Conservation (phyloP, 2,329 filamentous ascomycete genomes). For the Coniochaeta prunicola region DNA sequence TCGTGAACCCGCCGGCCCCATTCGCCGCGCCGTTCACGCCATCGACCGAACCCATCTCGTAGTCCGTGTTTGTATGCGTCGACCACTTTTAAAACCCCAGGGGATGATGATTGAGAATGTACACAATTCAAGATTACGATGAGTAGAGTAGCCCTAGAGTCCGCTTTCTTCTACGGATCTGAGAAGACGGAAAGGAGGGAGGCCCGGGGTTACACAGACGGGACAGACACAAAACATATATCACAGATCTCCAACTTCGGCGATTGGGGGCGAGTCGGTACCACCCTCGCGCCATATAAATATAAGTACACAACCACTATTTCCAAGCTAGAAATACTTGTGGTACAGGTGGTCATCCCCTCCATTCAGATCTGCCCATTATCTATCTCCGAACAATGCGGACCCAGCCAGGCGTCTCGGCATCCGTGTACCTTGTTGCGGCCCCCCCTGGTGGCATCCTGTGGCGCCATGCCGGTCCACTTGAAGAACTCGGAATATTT, state of each 20-base stretch:
- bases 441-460: neutral
- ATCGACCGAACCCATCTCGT: neutral
- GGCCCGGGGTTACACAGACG: neutral
- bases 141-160: neutral
- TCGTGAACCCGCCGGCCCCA: conserved; percentile 6
- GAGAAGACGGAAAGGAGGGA: neutral
- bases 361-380: neutral
- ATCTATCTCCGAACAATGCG: neutral
- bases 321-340: neutral
- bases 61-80: neutral
- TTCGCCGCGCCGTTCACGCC: conserved; percentile 3
- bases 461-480: neutral
- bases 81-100: neutral
- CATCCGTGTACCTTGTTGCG: neutral
- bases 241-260: neutral
- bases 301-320: neutral
- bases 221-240: neutral
- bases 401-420: neutral
- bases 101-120: neutral
- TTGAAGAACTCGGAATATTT: neutral
- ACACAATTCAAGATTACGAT: neutral
- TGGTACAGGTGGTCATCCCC: neutral
- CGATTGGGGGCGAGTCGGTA: neutral
- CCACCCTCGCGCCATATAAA: neutral
- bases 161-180: neutral